Conservation (phyloP, 192 early-diverging fungal species). For the Coemansia sp. region DNA sequence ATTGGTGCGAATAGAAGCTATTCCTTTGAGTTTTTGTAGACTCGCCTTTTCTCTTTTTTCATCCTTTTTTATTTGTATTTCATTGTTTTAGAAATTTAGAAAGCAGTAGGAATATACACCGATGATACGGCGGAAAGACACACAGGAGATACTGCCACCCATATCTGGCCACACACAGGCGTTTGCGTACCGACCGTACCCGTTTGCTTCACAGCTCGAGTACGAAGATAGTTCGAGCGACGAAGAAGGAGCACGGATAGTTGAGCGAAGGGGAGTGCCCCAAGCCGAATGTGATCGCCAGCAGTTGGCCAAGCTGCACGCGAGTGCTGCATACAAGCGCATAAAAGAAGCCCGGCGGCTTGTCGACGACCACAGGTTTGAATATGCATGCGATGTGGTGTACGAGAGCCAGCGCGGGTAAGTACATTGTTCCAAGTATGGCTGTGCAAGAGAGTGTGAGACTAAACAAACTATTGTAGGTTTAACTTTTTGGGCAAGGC, state of each 20-base stretch:
- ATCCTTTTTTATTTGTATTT: conserved; percentile 8
- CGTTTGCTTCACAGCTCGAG: not conserved
- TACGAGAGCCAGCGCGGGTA: conserved; percentile 55
- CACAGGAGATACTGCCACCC: conserved; percentile 31
- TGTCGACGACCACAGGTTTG: conserved; percentile 37
- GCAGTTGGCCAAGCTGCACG: conserved; percentile 27
- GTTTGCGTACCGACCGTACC: conserved; percentile 51
- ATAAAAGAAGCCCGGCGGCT: conserved; percentile 33
- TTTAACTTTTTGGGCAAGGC: conserved; percentile 54
- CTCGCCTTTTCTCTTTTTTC: not conserved
- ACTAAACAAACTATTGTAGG: conserved; percentile 14
- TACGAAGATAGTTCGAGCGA: conserved; percentile 1
- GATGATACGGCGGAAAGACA: conserved; percentile 45
- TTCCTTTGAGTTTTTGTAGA: too few relatives aligned
- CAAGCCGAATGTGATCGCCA: conserved; percentile 18
- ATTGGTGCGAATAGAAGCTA: too few relatives aligned
- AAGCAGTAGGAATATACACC: too few relatives aligned
- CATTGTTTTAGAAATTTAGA: conserved; percentile 4
- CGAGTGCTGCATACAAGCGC: conserved; percentile 20
- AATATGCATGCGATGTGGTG: conserved; percentile 48
- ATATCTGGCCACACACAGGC: conserved; percentile 15
- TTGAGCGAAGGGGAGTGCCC: not conserved
- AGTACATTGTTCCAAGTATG: not conserved
- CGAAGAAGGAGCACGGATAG: not conserved
- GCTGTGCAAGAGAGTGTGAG: too few relatives aligned